Evolutionary conservation across 192 early-diverging fungal species (phyloP), one percentile per base, ranked within the genome.

Genomic region (Coemansia javaensis): DNA sequence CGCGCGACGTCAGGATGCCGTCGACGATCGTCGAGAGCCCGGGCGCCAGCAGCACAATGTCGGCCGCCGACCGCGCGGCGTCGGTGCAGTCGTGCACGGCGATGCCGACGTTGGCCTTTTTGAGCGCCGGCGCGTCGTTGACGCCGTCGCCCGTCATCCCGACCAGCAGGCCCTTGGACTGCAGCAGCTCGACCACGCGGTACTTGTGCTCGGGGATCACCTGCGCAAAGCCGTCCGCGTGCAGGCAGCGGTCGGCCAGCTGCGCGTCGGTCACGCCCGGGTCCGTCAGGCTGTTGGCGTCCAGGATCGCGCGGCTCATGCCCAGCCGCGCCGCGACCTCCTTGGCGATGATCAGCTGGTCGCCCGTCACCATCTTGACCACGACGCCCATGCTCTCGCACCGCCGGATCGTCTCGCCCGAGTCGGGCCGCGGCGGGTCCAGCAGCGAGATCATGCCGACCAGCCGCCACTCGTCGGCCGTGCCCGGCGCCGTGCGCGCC

Each of bases 131-230:
- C 13, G 95, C 95, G 69, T 98, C 95, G 66, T 98, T 98, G 40
- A 94, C 90, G 72, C 93, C 91, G 74, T 94, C 94, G 62, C 94
- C 94, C 32, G 93, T 96, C 93, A 97, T 96, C 59, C 90, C 88
- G 46, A 91, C 88, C 10, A 90, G 61, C 17, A 84, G 56, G n/a
- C 86, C 87, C 52, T 85, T 81, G 36, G 90, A 86, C 73, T 97
- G 94, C 23, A 97, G 70, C 32, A 94, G 64, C 75, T 97, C 92
- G 28, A 97, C 94, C n/a, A 97, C 92, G 25, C 85, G 81, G 78
- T 90, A 94, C 75, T 97, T 97, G 87, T 97, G 92, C 68, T 97
- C 94, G 42, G 94, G 94, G 74, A 93, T 94, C 25, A 97, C 94
- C 63, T 94, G 90, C 14, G 91, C 94, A 73, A 97, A 97, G 43